phyloP scores from a whole-genome alignment of 352 stramenopile genomes.

The Globisporangium takayamanum region DNA sequence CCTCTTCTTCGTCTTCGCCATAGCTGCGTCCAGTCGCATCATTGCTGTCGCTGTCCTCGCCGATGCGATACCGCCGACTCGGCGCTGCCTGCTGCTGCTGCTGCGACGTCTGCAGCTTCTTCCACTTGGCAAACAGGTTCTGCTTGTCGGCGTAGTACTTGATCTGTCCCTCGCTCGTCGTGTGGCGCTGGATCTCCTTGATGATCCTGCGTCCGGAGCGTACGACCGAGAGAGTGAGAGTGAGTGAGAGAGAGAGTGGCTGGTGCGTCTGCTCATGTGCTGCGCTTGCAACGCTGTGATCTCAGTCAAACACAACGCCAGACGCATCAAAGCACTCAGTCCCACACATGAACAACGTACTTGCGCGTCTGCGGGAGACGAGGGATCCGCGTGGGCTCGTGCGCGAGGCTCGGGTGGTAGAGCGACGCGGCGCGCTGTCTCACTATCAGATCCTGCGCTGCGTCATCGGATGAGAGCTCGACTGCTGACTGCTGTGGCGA shows the following conservation, averaged over 20 bases:
- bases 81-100: slow-evolving; percentile 29
- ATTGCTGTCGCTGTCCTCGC: slow-evolving; percentile 4
- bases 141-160: slow-evolving; percentile 63
- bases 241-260: not conserved
- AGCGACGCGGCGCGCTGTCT: slow-evolving; percentile 18
- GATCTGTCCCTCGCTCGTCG: slow-evolving; percentile 48
- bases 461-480: slow-evolving; percentile 6
- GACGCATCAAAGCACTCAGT: not conserved
- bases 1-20: slow-evolving; percentile 15
- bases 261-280: too few relatives aligned
- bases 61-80: too few relatives aligned
- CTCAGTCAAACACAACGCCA: not conserved
- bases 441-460: slow-evolving; percentile 2
- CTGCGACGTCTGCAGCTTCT: slow-evolving; percentile 51
- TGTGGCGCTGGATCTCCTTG: slow-evolving; percentile 53
- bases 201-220: slow-evolving; percentile 29
- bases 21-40: too few relatives aligned
- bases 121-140: slow-evolving; percentile 72
- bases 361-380: slow-evolving; percentile 54
- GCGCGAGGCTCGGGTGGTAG: slow-evolving; percentile 23
- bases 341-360: slow-evolving; percentile 18
- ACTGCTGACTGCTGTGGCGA: not conserved
- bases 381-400: slow-evolving; percentile 37
- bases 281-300: too few relatives aligned
- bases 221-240: not conserved